Evolutionary conservation across 257 asterid species (phyloP), one percentile per base, ranked within the genome.

Genomic region (Salvia miltiorrhiza): DNA sequence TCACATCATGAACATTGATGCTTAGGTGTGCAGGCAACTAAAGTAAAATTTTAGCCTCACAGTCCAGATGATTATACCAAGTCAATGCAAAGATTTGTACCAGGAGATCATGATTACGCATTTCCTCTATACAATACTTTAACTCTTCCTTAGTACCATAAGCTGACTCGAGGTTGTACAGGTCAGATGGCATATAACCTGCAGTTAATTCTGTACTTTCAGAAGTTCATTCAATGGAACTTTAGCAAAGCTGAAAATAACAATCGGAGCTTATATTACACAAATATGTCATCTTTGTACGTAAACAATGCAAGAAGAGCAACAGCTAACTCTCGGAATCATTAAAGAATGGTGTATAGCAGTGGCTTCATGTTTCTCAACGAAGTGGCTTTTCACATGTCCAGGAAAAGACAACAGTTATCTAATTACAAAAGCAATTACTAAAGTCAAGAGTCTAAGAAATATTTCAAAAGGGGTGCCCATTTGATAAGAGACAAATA

Each of bases 101-200:
- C 71, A 66, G 71, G 50, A 66, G 61, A 49, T 49, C 71, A 5
- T 66, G 71, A 66, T 66, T 66, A 32, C 62, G 71, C 71, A 66
- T 66, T 49, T 66, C 71, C 37, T 66, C 61, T 48, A 66, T 48
- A 20, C 71, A 66, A 28, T 66, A 8, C 61, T 66, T 66, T 43
- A 66, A 33, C 49, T 66, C 71, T 50, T 66, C 71, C 49, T 16
- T 37, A 19, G 62, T 17, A 49, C 71, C 71, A 50, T 66, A 66
- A 19, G 71, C 60, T 17, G 71, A 66, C 19, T 66, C 49, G 49
- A 66, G 49, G 49, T 66, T 66, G 71, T 66, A 66, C 37, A 66
- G 49, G 49, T 66, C 71, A 66, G 71, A 66, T 49, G 71, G 71
- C 71, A 66, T 66, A 66, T 49, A 66, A 17, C 71, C 71, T 66